Evolutionary conservation across 2,329 filamentous ascomycete genomes (phyloP).

Genomic region (Passalora sequoiae): DNA sequence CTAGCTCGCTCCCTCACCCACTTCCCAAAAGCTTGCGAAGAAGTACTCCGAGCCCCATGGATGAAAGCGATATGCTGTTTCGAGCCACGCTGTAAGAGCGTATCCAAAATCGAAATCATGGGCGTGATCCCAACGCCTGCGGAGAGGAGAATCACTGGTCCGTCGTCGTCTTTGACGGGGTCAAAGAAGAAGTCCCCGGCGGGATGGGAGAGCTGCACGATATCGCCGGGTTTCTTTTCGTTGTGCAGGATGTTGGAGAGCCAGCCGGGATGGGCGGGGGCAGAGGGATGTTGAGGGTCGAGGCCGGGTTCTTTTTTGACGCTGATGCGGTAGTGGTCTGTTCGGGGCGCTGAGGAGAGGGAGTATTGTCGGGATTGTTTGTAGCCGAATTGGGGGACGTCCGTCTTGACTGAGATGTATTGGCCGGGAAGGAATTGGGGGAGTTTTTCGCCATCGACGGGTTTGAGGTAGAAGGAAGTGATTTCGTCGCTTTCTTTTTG

Average conservation of each 20-base stretch:
- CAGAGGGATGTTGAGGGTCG: conserved; percentile 41
- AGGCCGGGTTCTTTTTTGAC: conserved; percentile 62
- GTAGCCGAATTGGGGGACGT: conserved; percentile 56
- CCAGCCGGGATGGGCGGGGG: conserved; percentile 54
- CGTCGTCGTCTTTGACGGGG: conserved; percentile 38
- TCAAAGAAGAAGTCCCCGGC: conserved; percentile 57
- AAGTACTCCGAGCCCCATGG: conserved; percentile 53
- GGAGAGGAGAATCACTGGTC: conserved; percentile 61
- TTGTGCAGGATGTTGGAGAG: conserved; percentile 67
- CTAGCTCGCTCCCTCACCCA: conserved; percentile 45
- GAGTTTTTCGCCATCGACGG: conserved; percentile 56
- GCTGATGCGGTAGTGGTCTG: conserved; percentile 63
- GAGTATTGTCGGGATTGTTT: conserved; percentile 68
- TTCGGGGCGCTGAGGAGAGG: conserved; percentile 59
- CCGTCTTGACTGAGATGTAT: conserved; percentile 61
- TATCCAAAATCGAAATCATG: conserved; percentile 60
- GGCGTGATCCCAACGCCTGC: conserved; percentile 66
- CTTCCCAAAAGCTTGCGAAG: conserved; percentile 52
- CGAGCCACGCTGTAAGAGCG: conserved; percentile 37
- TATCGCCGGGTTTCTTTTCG: conserved; percentile 55
- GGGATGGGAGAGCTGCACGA: conserved; percentile 62
- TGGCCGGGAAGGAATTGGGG: conserved; percentile 65
- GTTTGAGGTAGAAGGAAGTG: conserved; percentile 64
- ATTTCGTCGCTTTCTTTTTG: conserved; percentile 63
- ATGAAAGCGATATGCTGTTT: conserved; percentile 56